Evolutionary conservation across 176 grass and related monocot genomes (phyloP), one percentile per base, ranked within the genome.

Genomic region (Oryza brachyantha): DNA sequence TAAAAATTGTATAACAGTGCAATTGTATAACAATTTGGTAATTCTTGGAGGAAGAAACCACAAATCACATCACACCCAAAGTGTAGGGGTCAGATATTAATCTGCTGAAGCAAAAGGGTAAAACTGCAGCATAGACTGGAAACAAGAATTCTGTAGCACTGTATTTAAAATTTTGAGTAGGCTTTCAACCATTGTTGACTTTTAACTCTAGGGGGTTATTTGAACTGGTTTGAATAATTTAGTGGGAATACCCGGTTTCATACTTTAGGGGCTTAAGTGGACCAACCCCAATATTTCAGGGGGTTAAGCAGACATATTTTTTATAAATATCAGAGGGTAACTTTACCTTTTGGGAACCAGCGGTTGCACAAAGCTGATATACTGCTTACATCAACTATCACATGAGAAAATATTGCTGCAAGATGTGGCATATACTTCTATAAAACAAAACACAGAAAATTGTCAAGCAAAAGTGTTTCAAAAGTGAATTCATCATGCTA

Each of bases 351-450:
- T 27, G 86, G 88, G 82, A 91, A 94, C 92, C 88, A 94, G 46
- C 88, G 85, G 50, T 78, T 72, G 54, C 88, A 94, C 62, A 94
- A 78, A 84, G 86, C 92, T 72, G 70, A 76, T 77, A 94, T 72
- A 67, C 86, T 94, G 74, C 92, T 94, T 17, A 94, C 92, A 79
- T 94, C 92, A 62, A 94, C 92, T 59, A 89, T 77, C 76, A 91
- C 88, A 86, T 91, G 92, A 11, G 88, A 26, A 27, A 94, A 89
- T 26, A 94, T 91, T 35, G 68, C 82, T 41, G 92, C 88, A 9
- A 94, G 81, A 63, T 75, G 43, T 81, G 92, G 92, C 92, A 94
- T 94, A 43, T 94, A 94, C 64, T 91, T 88, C 92, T 91, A 77
- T 61, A 76, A 86, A 64, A 57, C 21, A 46, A 86, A 80, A 78